A percentile compares a stretch with the other conserved stretches of the same genome.
phyloP scores from a whole-genome alignment of 805 yeast species.

The Candida parachauliodes region DNA sequence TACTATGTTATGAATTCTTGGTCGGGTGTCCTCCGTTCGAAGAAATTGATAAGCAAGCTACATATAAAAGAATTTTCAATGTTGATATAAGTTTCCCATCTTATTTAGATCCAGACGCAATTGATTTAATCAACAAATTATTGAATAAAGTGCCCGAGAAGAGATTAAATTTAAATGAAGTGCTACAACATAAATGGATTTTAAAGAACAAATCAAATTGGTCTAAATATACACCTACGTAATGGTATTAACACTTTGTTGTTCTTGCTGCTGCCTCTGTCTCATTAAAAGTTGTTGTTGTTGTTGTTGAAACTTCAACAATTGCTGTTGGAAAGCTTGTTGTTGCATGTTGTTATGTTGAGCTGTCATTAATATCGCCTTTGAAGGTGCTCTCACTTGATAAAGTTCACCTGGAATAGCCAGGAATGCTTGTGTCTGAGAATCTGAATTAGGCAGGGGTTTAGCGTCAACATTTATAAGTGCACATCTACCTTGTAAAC shows the following conservation, averaged over 20 bases:
- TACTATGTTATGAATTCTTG: slow-evolving; percentile 77
- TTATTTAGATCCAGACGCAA: slow-evolving; percentile 68
- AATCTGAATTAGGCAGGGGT: slow-evolving; percentile 17
- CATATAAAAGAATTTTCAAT: slow-evolving; percentile 74
- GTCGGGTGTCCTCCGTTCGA: slow-evolving; percentile 94
- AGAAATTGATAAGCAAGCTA: slow-evolving; percentile 69
- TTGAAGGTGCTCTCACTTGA: slow-evolving; percentile 45
- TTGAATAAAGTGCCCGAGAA: slow-evolving; percentile 66
- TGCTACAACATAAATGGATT: slow-evolving; percentile 84
- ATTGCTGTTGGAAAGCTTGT: slow-evolving; percentile 41
- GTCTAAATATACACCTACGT: slow-evolving; percentile 29
- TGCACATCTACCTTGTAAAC: slow-evolving; percentile 76
- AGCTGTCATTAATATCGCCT: slow-evolving; percentile 39
- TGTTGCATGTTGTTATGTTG: slow-evolving; percentile 42
- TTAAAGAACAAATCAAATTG: slow-evolving; percentile 58
- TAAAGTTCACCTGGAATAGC: slow-evolving; percentile 59
- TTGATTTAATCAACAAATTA: slow-evolving; percentile 63
- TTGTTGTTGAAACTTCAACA: slow-evolving; percentile 36
- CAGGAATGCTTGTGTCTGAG: slow-evolving; percentile 40
- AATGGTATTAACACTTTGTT: slow-evolving; percentile 9
- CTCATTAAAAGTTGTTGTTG: slow-evolving; percentile 31
- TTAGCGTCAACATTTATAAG: slow-evolving; percentile 60
- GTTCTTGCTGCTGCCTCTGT: slow-evolving; percentile 18
- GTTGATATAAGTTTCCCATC: slow-evolving; percentile 75
- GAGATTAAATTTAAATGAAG: slow-evolving; percentile 58